Conservation (phyloP, 2,329 filamentous ascomycete species). For the Plenodomus lindquistii region DNA sequence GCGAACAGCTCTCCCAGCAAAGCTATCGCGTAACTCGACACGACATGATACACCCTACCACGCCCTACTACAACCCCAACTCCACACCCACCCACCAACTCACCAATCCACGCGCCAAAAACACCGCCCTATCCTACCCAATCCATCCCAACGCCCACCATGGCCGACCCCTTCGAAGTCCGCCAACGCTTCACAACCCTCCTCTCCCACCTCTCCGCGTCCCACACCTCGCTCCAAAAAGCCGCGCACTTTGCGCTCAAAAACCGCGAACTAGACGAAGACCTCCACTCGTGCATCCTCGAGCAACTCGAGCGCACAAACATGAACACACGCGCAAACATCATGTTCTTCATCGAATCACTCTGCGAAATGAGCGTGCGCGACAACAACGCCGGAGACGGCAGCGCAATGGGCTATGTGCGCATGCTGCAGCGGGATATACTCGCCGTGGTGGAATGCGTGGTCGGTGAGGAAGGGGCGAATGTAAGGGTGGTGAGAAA, state of each 20-base stretch:
- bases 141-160: slow-evolving; percentile 33
- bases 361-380: slow-evolving; percentile 84
- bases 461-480: slow-evolving; percentile 84
- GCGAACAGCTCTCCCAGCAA: slow-evolving; percentile 4
- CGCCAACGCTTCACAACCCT: slow-evolving; percentile 94
- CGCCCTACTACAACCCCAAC: neutral
- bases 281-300: slow-evolving; percentile 94
- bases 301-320: slow-evolving; percentile 93
- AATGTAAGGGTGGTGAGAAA: slow-evolving; percentile 92
- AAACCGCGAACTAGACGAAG: slow-evolving; percentile 93
- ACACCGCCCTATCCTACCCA: neutral
- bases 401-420: slow-evolving; percentile 75
- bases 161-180: slow-evolving; percentile 93
- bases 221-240: slow-evolving; percentile 85
- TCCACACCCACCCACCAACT: neutral
- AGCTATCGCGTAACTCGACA: neutral
- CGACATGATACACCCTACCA: neutral
- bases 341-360: slow-evolving; percentile 98
- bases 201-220: slow-evolving; percentile 88
- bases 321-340: slow-evolving; percentile 97
- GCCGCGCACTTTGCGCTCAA: slow-evolving; percentile 93
- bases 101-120: too few relatives aligned
- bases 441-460: slow-evolving; percentile 85
- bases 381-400: slow-evolving; percentile 69
- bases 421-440: slow-evolving; percentile 96